A percentile compares a stretch with the other conserved stretches of the same genome.
These are phyloP conservation scores for Hypholoma sublateritium DNA, from an alignment of 768 basidiomycete genomes.

Conservation along the genomic window DNA sequence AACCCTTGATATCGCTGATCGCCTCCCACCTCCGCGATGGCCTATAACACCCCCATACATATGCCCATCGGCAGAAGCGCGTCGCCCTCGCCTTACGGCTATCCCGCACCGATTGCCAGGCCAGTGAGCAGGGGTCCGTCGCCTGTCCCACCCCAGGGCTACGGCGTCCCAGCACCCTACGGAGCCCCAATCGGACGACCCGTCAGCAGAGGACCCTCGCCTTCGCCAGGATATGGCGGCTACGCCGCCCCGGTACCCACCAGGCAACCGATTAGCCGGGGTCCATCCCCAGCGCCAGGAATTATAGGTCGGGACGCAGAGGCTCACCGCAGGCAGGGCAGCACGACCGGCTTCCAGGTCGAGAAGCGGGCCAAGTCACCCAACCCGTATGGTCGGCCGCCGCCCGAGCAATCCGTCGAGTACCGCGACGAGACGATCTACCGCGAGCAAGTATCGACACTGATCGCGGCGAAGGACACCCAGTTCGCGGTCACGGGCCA, in stretches of 20 bases:
- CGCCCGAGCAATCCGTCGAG: slow-evolving; percentile 25
- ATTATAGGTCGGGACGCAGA: not conserved
- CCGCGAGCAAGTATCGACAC: slow-evolving; percentile 50
- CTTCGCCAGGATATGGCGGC: slow-evolving; percentile 19
- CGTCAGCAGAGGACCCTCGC: slow-evolving; percentile 24
- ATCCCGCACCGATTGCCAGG: slow-evolving; percentile 7
- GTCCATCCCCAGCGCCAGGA: not conserved
- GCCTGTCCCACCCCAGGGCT: slow-evolving; percentile 19
- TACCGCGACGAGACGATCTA: slow-evolving; percentile 54
- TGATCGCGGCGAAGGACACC: slow-evolving; percentile 58
- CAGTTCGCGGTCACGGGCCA: slow-evolving; percentile 68
- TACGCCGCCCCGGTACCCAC: slow-evolving; percentile 7
- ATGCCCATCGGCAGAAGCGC: slow-evolving; percentile 18
- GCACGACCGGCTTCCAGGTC: slow-evolving; percentile 62
- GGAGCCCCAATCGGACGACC: slow-evolving; percentile 10
- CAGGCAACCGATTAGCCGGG: slow-evolving; percentile 1
- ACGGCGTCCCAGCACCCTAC: not conserved
- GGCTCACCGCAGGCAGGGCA: slow-evolving; percentile 37
- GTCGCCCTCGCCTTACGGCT: slow-evolving; percentile 10
- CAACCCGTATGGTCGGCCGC: slow-evolving; percentile 31
- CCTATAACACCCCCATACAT: slow-evolving; percentile 12
- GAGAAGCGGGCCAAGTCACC: slow-evolving; percentile 48
- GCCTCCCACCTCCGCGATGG: not conserved
- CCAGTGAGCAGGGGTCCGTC: slow-evolving; percentile 26
- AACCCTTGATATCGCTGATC: not conserved